Evolutionary conservation across 1,284 basidiomycete species (phyloP).

Genomic region (Malassezia obtusa): DNA sequence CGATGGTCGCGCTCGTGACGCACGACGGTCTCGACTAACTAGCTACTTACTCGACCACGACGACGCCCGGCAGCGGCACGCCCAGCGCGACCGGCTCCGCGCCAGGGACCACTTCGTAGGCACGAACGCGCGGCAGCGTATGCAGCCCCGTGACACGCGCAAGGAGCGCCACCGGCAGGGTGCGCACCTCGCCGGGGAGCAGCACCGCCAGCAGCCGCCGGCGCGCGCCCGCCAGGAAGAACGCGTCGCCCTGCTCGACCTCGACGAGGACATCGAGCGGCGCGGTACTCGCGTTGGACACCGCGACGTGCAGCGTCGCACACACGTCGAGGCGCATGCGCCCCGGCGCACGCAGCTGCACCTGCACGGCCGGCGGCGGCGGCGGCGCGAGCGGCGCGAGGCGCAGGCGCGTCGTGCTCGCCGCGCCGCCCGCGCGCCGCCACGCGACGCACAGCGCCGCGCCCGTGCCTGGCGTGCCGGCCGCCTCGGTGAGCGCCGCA

Average conservation of each 20-base stretch:
- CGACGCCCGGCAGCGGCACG: background rate
- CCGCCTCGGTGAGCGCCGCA: background rate
- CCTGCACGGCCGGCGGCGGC: background rate
- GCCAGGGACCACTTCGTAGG: background rate
- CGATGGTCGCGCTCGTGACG: slow-evolving; percentile 63
- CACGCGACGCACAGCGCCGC: background rate
- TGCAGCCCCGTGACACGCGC: background rate
- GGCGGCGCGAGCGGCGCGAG: slow-evolving; percentile 1
- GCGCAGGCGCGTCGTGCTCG: background rate
- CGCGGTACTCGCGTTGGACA: background rate
- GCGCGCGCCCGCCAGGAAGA: background rate
- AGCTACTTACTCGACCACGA: background rate
- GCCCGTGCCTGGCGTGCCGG: background rate
- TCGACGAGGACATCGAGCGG: slow-evolving; percentile 1
- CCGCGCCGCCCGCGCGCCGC: background rate
- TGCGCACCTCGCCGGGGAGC: slow-evolving; percentile 10
- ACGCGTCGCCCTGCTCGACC: background rate
- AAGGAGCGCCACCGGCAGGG: background rate
- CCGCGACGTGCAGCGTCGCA: background rate
- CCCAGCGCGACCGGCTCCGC: background rate
- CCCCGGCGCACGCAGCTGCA: background rate
- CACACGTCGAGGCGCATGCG: background rate
- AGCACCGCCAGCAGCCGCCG: background rate
- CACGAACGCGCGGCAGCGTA: slow-evolving; percentile 4
- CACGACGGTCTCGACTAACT: slow-evolving; percentile 48